Conservation (phyloP, 2,329 filamentous ascomycete genomes). For the Fusarium clavum region DNA sequence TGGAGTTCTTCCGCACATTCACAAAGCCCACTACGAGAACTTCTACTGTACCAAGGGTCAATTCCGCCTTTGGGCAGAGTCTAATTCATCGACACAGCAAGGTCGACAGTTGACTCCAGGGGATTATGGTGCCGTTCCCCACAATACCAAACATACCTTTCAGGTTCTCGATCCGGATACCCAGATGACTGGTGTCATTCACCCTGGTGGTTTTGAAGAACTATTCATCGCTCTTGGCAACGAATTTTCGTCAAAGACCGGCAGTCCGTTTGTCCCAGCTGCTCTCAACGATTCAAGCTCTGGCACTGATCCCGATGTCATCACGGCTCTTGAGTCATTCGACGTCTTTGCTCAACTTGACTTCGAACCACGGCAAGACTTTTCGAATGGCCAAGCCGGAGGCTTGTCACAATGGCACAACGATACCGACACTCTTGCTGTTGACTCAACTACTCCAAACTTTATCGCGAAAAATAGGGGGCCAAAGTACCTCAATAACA, state of each 20-base stretch:
- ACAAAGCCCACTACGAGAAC: slow-evolving; percentile 4
- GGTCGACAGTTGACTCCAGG: slow-evolving; percentile 1
- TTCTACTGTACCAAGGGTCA: slow-evolving; percentile 2
- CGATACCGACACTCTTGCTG: neutral
- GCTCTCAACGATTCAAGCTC: slow-evolving; percentile 1
- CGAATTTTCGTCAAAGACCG: neutral
- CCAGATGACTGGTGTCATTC: slow-evolving; percentile 1
- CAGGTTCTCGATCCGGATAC: slow-evolving; percentile 1
- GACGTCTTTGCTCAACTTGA: neutral
- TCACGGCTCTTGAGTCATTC: neutral
- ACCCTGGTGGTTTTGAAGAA: slow-evolving; percentile 3
- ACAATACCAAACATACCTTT: neutral
- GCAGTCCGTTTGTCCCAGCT: neutral
- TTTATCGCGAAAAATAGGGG: neutral
- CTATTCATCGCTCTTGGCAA: neutral
- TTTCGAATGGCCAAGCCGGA: neutral
- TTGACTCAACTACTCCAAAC: neutral
- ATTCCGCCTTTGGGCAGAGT: neutral
- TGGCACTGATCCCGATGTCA: neutral
- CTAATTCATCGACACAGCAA: neutral
- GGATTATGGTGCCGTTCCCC: neutral
- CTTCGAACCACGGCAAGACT: neutral
- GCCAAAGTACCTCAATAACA: neutral
- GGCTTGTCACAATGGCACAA: neutral
- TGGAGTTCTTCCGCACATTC: slow-evolving; percentile 1